Evolutionary conservation across 495 filamentous ascomycete genomes (phyloP).

Genomic region (Lepidopterella palustris): DNA sequence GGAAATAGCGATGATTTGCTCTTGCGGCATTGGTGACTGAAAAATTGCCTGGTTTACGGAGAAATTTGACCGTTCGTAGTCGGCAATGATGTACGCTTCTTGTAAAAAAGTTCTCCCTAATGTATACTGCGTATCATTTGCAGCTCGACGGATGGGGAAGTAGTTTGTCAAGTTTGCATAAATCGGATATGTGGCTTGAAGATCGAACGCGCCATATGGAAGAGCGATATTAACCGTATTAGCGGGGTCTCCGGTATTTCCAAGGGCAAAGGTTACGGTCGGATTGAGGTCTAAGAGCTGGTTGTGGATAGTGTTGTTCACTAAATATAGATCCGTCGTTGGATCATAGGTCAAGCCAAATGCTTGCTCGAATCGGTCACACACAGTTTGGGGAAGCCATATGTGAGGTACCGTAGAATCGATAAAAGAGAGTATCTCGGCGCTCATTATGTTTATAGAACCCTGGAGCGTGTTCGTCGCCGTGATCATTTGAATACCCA

Average conservation of each 20-base stretch:
- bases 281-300: conserved; percentile 39
- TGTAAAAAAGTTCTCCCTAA: conserved; percentile 51
- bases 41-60: conserved; percentile 33
- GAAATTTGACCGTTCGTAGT: conserved; percentile 43
- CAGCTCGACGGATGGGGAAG: conserved; percentile 46
- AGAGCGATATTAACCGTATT: conserved; percentile 42
- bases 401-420: conserved; percentile 49
- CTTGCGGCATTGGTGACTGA: neutral
- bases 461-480: neutral
- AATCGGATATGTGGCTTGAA: conserved; percentile 22
- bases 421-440: conserved; percentile 30
- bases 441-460: neutral
- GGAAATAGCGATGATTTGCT: neutral
- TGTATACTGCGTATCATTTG: conserved; percentile 45
- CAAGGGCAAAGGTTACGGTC: conserved; percentile 44
- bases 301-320: conserved; percentile 42
- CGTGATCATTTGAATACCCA: conserved; percentile 8
- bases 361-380: conserved; percentile 44
- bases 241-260: conserved; percentile 35
- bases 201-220: conserved; percentile 48
- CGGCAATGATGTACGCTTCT: conserved; percentile 46
- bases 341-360: conserved; percentile 46
- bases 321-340: conserved; percentile 40
- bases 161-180: conserved; percentile 39
- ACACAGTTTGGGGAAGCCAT: conserved; percentile 47